Evolutionary conservation across 2,329 filamentous ascomycete species (phyloP).

Genomic region (Botrytis galanthina): DNA sequence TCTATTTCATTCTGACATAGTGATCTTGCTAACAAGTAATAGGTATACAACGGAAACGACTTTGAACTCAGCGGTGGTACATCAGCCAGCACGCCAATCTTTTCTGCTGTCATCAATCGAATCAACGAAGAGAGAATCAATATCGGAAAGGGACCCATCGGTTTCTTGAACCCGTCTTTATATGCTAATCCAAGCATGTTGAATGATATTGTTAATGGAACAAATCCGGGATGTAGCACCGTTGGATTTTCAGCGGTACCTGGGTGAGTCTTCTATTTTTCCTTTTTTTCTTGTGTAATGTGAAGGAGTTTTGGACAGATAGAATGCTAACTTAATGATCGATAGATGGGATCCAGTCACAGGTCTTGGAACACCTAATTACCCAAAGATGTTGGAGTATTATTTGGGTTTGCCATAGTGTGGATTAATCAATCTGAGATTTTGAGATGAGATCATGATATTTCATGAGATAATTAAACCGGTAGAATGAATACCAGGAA

Average conservation of each 20-base stretch:
- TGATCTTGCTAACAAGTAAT: not conserved
- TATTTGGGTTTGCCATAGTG: constrained; percentile 28
- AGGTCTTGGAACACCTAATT: constrained; percentile 36
- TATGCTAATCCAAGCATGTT: constrained; percentile 44
- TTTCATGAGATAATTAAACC: not conserved
- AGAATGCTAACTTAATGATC: constrained; percentile 7
- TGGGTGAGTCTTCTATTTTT: constrained; percentile 23
- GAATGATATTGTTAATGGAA: constrained; percentile 38
- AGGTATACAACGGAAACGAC: constrained; percentile 25
- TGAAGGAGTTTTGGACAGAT: no score
- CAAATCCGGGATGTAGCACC: constrained; percentile 36
- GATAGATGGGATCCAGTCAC: constrained; percentile 37
- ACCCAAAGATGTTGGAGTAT: constrained; percentile 31
- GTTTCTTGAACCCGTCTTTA: constrained; percentile 52
- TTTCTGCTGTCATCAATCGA: constrained; percentile 48
- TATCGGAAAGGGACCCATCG: constrained; percentile 47
- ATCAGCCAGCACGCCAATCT: constrained; percentile 49
- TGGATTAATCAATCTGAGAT: not conserved
- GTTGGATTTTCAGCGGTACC: constrained; percentile 35
- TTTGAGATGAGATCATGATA: not conserved
- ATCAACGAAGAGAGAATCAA: constrained; percentile 51
- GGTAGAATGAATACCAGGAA: not conserved
- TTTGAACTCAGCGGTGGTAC: constrained; percentile 46
- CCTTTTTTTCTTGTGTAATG: not conserved
- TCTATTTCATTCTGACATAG: not conserved